These are phyloP conservation scores for Pythium volutum DNA, from an alignment of 352 stramenopile species.

Conservation along the genomic window DNA sequence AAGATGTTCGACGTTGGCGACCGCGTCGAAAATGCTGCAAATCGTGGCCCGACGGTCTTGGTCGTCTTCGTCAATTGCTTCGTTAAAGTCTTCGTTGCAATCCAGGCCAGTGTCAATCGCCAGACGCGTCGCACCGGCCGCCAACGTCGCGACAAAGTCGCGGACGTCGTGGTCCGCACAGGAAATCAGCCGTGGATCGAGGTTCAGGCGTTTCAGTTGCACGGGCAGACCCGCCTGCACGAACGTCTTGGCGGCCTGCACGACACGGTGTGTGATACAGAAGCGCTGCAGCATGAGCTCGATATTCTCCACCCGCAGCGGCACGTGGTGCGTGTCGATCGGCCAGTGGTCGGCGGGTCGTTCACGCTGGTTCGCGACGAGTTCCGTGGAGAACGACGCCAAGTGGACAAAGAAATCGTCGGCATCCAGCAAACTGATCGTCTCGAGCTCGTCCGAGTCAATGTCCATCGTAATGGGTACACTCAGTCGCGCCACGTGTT, in stretches of 20 bases:
- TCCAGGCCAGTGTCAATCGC: slow-evolving; percentile 1
- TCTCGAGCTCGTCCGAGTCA: neutral
- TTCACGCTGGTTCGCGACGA: neutral
- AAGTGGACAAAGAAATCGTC: slow-evolving; percentile 9
- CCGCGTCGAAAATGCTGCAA: neutral
- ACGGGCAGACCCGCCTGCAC: slow-evolving; percentile 8
- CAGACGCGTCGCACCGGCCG: neutral
- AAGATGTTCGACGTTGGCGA: neutral
- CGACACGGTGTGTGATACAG: slow-evolving; percentile 19
- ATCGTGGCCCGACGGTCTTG: slow-evolving; percentile 11
- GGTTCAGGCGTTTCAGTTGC: slow-evolving; percentile 1
- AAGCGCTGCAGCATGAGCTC: slow-evolving; percentile 2
- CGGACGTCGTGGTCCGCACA: slow-evolving; percentile 7
- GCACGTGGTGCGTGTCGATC: neutral
- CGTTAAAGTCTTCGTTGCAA: neutral
- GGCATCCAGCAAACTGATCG: slow-evolving; percentile 1
- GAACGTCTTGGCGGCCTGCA: slow-evolving; percentile 3
- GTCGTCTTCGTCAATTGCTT: slow-evolving; percentile 1
- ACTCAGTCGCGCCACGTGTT: neutral
- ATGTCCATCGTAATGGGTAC: neutral
- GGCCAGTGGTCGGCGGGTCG: neutral
- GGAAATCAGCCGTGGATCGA: slow-evolving; percentile 16
- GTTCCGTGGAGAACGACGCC: neutral
- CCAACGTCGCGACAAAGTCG: slow-evolving; percentile 1
- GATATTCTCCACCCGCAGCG: neutral